Evolutionary conservation across 352 stramenopile species (phyloP).

Genomic region (Thraustochytrium sp.): DNA sequence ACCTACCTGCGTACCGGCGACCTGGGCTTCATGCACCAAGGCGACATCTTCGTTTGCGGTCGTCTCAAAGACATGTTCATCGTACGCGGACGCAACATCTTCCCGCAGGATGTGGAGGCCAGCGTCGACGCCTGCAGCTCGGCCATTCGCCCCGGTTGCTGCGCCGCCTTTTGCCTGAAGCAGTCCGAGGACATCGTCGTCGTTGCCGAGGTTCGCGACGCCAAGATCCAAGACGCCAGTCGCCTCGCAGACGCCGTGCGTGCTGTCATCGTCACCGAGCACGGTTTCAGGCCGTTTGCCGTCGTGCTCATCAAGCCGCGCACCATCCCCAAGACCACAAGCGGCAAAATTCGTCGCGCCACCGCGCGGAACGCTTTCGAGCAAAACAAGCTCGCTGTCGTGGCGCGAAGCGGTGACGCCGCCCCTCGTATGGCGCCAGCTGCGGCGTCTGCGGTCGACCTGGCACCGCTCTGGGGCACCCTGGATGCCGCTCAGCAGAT

Average conservation of each 20-base stretch:
- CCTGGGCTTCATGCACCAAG: slow-evolving; percentile 85
- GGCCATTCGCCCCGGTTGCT: slow-evolving; percentile 81
- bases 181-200: slow-evolving; percentile 57
- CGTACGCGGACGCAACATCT: slow-evolving; percentile 96
- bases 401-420: neutral
- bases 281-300: slow-evolving; percentile 73
- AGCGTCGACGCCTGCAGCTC: slow-evolving; percentile 68
- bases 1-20: slow-evolving; percentile 89
- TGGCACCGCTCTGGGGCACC: neutral
- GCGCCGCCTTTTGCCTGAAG: slow-evolving; percentile 78
- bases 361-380: neutral
- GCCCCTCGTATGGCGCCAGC: neutral
- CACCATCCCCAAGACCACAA: slow-evolving; percentile 94
- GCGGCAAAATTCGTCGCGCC: slow-evolving; percentile 90
- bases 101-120: slow-evolving; percentile 95
- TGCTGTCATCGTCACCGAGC: slow-evolving; percentile 62
- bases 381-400: neutral
- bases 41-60: slow-evolving; percentile 88
- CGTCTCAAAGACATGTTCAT: slow-evolving; percentile 99
- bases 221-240: slow-evolving; percentile 34
- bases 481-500: no score
- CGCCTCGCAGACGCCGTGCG: slow-evolving; percentile 60
- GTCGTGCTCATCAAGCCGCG: slow-evolving; percentile 81
- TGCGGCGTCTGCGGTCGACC: neutral
- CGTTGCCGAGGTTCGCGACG: slow-evolving; percentile 62